Base-by-base conservation (phyloP, 208 protist species). In the Wallacemonas sp. region DNA sequence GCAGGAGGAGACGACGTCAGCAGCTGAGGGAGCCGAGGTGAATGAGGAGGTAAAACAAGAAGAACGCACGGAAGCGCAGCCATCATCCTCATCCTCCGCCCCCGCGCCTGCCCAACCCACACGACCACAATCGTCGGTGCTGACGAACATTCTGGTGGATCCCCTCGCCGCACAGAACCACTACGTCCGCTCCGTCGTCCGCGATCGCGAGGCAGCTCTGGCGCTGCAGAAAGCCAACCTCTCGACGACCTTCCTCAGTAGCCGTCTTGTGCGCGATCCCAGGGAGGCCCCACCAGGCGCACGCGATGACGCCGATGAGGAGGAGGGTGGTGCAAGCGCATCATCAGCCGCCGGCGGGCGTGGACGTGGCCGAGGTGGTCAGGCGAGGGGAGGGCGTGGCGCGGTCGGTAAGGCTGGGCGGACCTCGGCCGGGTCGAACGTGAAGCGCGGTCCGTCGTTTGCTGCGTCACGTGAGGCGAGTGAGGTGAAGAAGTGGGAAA, bases 171-270 rank as follows among this genome's bases (percentile, higher is more conserved):
- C 74, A 1, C 70, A 63, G 33, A 87, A 47, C 9, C 76, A 75
- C 0, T 78, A 76, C 38, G 74, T 89, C 9, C 81, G 87, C 32
- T 11, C 69, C 23, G 80, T 93, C 3, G 86, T 91, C 24, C 46
- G 61, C 19, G 70, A 89, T 49, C 81, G 79, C 4, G 57, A 77
- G 2, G 80, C 85, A 12, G 89, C 83, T 14, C 38, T 80, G 21
- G 82, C 77, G 17, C 84, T 95, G 29, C 72, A 89, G 70, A 82
- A 83, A 41, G 68, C 87, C 6, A 96, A 96, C 54, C 70, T 91
- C 38, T 82, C 78, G 23, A 96, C 90, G 1, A 85, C 65, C 14
- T 96, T 81, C 55, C 68, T 96, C 12, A 93, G 85, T 54, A 72
- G 65, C 23, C 65, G 43, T 11, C 62, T 96, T 1, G 72, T 96